Conservation (phyloP, 371 early-diverging fungal genomes). For the Mucor circinelloides region DNA sequence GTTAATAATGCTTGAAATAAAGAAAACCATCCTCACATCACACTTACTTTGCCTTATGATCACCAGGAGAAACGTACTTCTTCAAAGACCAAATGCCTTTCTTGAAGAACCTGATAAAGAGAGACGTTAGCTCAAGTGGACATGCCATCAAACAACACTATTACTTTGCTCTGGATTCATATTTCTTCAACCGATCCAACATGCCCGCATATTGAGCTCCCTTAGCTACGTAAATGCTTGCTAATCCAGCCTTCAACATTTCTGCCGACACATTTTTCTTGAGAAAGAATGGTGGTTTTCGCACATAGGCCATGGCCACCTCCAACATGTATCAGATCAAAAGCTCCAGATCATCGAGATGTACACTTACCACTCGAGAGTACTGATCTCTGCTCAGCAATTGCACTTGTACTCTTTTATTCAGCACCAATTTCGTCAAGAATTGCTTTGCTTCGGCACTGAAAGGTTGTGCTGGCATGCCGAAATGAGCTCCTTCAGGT, state of each 20-base stretch:
- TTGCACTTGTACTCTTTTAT: conserved; percentile 55
- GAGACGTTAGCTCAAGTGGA: not conserved
- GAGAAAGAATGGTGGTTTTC: conserved; percentile 43
- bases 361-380: conserved; percentile 57
- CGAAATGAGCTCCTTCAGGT: conserved; percentile 77
- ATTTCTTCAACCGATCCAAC: conserved; percentile 44
- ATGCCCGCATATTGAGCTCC: conserved; percentile 73
- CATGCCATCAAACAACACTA: not conserved
- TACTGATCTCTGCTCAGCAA: conserved; percentile 69
- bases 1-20: not conserved
- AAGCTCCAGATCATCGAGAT: not conserved
- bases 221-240: conserved; percentile 66
- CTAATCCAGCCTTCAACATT: conserved; percentile 70
- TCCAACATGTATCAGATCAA: conserved; percentile 4
- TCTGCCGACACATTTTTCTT: conserved; percentile 68
- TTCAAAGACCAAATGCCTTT: conserved; percentile 49
- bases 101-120: conserved; percentile 19
- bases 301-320: conserved; percentile 69
- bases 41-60: conserved; percentile 46
- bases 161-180: conserved; percentile 65
- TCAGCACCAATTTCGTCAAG: conserved; percentile 50
- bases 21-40: not conserved
- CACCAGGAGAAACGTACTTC: conserved; percentile 40
- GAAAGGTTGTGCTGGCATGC: conserved; percentile 73
- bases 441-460: conserved; percentile 62